Conservation (phyloP, 768 basidiomycete genomes). For the Sutorius australiensis region DNA sequence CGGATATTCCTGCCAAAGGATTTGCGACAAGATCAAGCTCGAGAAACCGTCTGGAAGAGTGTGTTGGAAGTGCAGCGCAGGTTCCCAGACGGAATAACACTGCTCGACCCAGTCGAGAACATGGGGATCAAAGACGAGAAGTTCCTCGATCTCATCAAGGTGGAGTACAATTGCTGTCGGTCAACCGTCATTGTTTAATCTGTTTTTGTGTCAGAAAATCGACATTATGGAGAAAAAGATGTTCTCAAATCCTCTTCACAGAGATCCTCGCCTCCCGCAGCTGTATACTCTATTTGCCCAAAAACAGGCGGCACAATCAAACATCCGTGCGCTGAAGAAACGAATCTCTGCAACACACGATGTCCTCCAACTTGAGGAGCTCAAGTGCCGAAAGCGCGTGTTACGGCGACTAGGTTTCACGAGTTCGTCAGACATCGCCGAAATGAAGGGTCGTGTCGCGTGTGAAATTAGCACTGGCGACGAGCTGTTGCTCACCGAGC, state of each 20-base stretch:
- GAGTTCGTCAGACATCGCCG: slow-evolving; percentile 84
- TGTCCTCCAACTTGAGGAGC: slow-evolving; percentile 92
- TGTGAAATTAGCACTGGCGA: slow-evolving; percentile 99
- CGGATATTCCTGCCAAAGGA: slow-evolving; percentile 91
- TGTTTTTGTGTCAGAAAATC: slow-evolving; percentile 65
- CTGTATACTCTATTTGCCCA: slow-evolving; percentile 76
- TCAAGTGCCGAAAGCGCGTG: slow-evolving; percentile 92
- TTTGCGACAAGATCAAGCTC: slow-evolving; percentile 64
- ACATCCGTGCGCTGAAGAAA: slow-evolving; percentile 75
- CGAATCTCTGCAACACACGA: slow-evolving; percentile 88
- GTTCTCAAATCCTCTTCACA: slow-evolving; percentile 73
- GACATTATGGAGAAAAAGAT: slow-evolving; percentile 84
- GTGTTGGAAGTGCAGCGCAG: slow-evolving; percentile 87
- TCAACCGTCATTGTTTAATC: neutral
- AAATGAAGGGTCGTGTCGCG: slow-evolving; percentile 96
- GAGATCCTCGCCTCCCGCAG: slow-evolving; percentile 71
- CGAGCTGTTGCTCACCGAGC: slow-evolving; percentile 91
- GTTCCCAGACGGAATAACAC: slow-evolving; percentile 80
- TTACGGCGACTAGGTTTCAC: slow-evolving; percentile 91
- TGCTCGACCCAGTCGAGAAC: slow-evolving; percentile 89
- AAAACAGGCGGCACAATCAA: slow-evolving; percentile 68
- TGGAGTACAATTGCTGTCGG: slow-evolving; percentile 28
- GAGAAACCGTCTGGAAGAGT: slow-evolving; percentile 87
- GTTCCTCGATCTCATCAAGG: slow-evolving; percentile 83
- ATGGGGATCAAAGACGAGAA: slow-evolving; percentile 96